Percentiles rank a stretch among this genome's conserved stretches.
These are phyloP conservation scores for Colletotrichum simmondsii DNA, from an alignment of 2,329 filamentous ascomycete species.

Conservation along the genomic window DNA sequence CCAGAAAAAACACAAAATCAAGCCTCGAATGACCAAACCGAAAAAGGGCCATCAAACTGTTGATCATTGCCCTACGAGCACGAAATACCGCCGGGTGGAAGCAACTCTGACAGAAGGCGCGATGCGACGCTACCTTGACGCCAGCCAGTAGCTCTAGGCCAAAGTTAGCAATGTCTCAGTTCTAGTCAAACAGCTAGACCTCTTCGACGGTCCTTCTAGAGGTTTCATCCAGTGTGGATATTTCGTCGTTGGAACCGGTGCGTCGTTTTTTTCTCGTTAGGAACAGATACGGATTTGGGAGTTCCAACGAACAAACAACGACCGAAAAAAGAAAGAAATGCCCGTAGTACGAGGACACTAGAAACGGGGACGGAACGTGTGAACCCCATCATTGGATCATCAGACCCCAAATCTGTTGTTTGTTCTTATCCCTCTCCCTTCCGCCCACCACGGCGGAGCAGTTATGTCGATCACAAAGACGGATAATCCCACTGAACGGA, in stretches of 20 bases:
- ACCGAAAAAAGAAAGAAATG: neutral
- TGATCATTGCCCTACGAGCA: slow-evolving; percentile 23
- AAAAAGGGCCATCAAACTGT: neutral
- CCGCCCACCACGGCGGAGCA: neutral
- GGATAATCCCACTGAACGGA: neutral
- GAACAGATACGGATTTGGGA: neutral
- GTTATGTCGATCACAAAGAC: slow-evolving; percentile 16
- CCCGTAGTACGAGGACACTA: slow-evolving; percentile 5
- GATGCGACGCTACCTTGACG: slow-evolving; percentile 22
- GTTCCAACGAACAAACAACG: neutral
- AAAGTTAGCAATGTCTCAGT: neutral
- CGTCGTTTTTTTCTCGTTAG: too few species aligned
- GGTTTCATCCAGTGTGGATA: slow-evolving; percentile 10
- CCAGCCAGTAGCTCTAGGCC: neutral
- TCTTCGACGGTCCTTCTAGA: slow-evolving; percentile 11
- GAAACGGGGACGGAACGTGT: neutral
- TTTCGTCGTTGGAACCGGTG: neutral
- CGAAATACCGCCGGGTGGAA: neutral
- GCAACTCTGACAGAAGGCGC: neutral
- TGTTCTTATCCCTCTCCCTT: neutral
- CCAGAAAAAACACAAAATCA: neutral
- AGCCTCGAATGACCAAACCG: neutral
- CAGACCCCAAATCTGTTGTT: neutral
- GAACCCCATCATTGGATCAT: slow-evolving; percentile 20
- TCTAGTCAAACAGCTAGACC: neutral